A percentile compares a stretch with the other conserved stretches of the same genome.
These are phyloP conservation scores for Astragalus glycyphyllos DNA, from an alignment of 306 rosid genomes.

Conservation along the genomic window DNA sequence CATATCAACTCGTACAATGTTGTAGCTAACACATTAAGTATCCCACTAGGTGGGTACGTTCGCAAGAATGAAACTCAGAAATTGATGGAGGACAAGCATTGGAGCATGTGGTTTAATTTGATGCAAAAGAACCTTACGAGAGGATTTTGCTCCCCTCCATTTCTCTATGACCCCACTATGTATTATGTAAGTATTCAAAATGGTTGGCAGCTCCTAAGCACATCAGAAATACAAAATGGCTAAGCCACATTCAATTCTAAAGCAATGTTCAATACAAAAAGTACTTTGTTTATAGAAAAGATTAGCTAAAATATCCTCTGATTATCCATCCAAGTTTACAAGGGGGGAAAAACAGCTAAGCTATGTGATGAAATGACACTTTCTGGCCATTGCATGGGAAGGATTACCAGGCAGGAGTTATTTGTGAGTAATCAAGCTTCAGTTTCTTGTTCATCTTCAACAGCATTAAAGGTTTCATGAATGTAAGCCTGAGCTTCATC, in stretches of 20 bases:
- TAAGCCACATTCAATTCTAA: conserved; percentile 39
- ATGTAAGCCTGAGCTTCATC: conserved; percentile 88
- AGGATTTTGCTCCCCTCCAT: not conserved
- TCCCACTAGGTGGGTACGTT: no score
- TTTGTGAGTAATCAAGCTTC: conserved; percentile 44
- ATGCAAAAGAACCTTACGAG: no score
- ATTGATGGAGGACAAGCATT: no score
- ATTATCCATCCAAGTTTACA: conserved; percentile 46
- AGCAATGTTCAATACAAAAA: not conserved
- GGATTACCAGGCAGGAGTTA: conserved; percentile 41
- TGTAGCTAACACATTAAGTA: no score
- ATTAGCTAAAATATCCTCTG: conserved; percentile 35
- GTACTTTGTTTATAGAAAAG: conserved; percentile 33
- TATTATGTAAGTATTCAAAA: not conserved
- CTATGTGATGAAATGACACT: conserved; percentile 41
- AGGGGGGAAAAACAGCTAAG: conserved; percentile 37
- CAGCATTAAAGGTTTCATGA: conserved; percentile 37
- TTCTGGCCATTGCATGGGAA: conserved; percentile 43
- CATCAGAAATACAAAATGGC: conserved; percentile 7
- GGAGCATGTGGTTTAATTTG: no score
- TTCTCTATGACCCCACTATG: not conserved
- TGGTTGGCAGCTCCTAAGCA: not conserved
- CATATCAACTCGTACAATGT: no score
- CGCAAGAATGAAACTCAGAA: no score
- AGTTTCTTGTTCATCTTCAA: conserved; percentile 46